Base-by-base conservation (phyloP, 148 eudicot species). In the Heliamphora exappendiculata region DNA sequence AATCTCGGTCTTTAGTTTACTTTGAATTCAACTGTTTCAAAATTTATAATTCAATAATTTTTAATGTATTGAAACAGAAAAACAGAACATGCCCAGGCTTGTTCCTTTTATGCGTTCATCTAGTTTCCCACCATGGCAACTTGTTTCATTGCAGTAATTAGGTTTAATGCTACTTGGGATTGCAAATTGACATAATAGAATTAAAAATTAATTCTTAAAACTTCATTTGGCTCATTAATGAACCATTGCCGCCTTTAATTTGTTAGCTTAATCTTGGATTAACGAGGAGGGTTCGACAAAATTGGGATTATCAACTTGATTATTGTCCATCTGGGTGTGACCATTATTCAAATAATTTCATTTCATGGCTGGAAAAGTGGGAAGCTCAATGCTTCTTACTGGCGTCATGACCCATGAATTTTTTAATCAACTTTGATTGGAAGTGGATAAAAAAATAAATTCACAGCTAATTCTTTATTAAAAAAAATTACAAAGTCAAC, bases 281-380 rank as follows among this genome's bases (percentile, higher is more conserved):
- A 36, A 49, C 26, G 50, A 70, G 59, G 33, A 39, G 26, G 45
- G 19, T 58, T 58, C 31, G 39, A 36, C 42, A 47, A 47, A 74
- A 70, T 44, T 70, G 60, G 59, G 75, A 78, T 76, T 70, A 76
- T 76, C 55, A 66, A 65, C 72, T 36, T 9, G 72, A 50, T 55
- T 66, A 63, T 26, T 64, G 70, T 75, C 59, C 47, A 33, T 31
- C 45, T 31, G 57, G 49, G 7, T 41, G 45, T n/a, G n/a, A 53
- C 31, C 59, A 60, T 29, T 37, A 10, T 44, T 58, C 75, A 71
- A 60, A 34, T n/a, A n/a, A n/a, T n/a, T n/a, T n/a, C n/a, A n/a
- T 59, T 70, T 78, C 49, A 34, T 71, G 80, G 62, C 80, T 63
- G 3, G 67, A 75, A 75, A 28, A 12, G 26, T 58, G 22, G 26